Evolutionary conservation across 2,329 filamentous ascomycete species (phyloP), one percentile per base, ranked within the genome.

Genomic region (Sarocladium oryzae): DNA sequence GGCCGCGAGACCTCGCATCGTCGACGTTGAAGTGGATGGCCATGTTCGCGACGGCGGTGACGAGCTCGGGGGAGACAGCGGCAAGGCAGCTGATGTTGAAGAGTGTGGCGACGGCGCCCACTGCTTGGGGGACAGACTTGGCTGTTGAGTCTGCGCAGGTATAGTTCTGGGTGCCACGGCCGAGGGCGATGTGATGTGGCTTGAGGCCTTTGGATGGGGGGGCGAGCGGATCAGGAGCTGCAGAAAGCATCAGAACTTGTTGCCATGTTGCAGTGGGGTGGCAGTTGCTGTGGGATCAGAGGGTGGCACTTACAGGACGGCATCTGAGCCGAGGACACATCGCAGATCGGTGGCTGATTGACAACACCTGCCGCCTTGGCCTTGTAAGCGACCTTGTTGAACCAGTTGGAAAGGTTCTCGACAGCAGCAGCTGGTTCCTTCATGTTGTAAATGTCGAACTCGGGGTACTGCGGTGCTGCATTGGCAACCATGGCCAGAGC

Each of bases 81-180:
- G 86, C 86, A 30, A 92, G 68, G 70, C 92, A 96, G 58, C 84
- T 88, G 53, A 84, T 87, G 69, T 96, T 90, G 82, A 88, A 96
- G 60, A 97, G 87, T 1, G 81, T 84, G 51, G 92, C 92, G 0
- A 89, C 64, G 51, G 92, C 92, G 56, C 92, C 92, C 48, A 75
- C 68, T 16, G 84, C 75, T 9, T 73, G 74, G 13, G 92, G 91
- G 0, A 70, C 70, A 0, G 81, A 78, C 3, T 78, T 78, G 2
- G 79, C 64, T 58, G 86, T 79, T 55, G 69, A 69, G 51, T 77
- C 71, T 53, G 79, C 74, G 75, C 92, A 96, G 49, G 89, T 95
- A 75, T 96, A 97, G 77, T 96, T 96, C 72, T 96, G 85, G 7
- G 88, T 93, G 54, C 92, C 92, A 40, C 89, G 85, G 61, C 92